A percentile compares a stretch with the other conserved stretches of the same genome.
Conservation (phyloP, 2,329 filamentous ascomycete genomes). For the Neofusicoccum parvum region DNA sequence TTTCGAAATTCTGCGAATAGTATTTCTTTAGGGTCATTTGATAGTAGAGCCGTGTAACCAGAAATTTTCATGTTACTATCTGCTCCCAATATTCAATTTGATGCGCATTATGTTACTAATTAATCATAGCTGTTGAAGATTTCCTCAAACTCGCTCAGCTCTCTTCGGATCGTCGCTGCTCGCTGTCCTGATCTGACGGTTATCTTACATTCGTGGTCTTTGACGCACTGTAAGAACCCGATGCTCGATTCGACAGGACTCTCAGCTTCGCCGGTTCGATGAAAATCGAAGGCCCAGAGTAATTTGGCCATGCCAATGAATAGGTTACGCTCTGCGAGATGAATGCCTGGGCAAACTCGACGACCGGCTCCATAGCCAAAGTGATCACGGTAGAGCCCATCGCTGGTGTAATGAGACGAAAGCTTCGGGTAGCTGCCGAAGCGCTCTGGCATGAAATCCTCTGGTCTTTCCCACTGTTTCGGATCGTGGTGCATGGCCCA, state of each 20-base stretch:
- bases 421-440: not conserved
- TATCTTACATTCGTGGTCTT: not conserved
- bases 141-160: not conserved
- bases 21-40: no score
- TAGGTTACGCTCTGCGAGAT: constrained; percentile 36
- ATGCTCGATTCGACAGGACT: not conserved
- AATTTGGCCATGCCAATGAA: constrained; percentile 36
- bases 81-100: no score
- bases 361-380: constrained; percentile 42
- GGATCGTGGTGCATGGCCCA: constrained; percentile 22
- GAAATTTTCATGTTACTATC: no score
- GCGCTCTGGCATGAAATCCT: not conserved
- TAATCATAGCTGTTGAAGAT: not conserved
- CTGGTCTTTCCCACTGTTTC: not conserved
- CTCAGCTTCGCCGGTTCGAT: not conserved
- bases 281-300: constrained; percentile 36
- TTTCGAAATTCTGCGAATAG: no score
- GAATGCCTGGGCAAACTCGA: constrained; percentile 41
- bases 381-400: constrained; percentile 36
- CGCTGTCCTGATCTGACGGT: not conserved
- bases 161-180: not conserved
- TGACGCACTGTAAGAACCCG: constrained; percentile 3
- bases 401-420: constrained; percentile 19
- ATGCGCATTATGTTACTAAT: no score
- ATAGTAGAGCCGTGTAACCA: no score